phyloP scores from a whole-genome alignment of 2,329 filamentous ascomycete species.

The Albifimbria verrucaria region DNA sequence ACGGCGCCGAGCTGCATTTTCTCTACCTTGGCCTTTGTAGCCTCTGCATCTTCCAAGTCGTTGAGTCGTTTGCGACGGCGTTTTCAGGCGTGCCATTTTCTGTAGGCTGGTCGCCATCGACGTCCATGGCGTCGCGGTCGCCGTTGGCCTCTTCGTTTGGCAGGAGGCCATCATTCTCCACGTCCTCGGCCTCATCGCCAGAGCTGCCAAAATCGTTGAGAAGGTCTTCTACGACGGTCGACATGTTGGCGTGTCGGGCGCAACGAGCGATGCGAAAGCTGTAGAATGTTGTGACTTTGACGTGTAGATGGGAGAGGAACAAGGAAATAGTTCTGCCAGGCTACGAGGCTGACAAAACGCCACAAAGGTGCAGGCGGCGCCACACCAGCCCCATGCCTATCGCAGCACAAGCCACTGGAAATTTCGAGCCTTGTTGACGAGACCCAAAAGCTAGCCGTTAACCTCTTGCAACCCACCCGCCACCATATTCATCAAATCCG shows the following conservation, averaged over 20 bases:
- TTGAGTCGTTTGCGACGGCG: constrained; percentile 39
- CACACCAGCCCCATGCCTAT: constrained; percentile 5
- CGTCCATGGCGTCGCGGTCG: constrained; percentile 46
- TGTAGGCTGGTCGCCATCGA: constrained; percentile 49
- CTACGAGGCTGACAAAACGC: constrained; percentile 24
- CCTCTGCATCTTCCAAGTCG: constrained; percentile 60
- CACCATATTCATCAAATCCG: no score
- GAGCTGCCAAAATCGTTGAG: constrained; percentile 68
- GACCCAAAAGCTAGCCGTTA: background rate
- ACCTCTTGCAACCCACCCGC: constrained; percentile 9
- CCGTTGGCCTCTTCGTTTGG: constrained; percentile 37
- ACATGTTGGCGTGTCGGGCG: constrained; percentile 54
- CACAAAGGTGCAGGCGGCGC: constrained; percentile 15
- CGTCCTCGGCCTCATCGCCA: constrained; percentile 69
- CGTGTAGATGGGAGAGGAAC: background rate
- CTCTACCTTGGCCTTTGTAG: constrained; percentile 74
- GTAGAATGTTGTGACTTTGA: background rate
- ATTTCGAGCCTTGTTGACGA: constrained; percentile 20
- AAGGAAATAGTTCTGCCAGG: constrained; percentile 6
- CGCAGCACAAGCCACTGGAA: constrained; percentile 13
- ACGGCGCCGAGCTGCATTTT: constrained; percentile 74
- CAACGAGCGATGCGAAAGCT: background rate
- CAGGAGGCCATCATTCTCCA: constrained; percentile 48
- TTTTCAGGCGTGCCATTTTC: constrained; percentile 60
- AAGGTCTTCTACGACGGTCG: constrained; percentile 87